Evolutionary conservation across 2,329 filamentous ascomycete genomes (phyloP), one percentile per base, ranked within the genome.

Genomic region (Myriangium duriaei): DNA sequence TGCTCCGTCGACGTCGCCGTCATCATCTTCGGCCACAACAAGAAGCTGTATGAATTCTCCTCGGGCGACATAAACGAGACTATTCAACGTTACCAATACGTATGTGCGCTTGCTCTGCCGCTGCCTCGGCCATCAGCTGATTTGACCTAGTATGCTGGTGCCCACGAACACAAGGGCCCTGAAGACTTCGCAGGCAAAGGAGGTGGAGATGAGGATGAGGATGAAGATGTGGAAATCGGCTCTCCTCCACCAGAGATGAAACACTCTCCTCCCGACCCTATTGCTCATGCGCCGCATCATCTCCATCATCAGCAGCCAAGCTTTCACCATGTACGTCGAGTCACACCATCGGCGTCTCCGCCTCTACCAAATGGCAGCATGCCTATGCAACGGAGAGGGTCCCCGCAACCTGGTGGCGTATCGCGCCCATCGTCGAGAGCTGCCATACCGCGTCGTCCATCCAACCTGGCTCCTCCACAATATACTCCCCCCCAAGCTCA

Each of bases 1-100:
- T 98, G 91, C 61, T 95, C 87, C 28, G 91, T 98, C 58, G 91
- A 98, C 60, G 91, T 98, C 49, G 91, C 91, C 29, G 91, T 98
- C 54, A 91, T 98, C 60, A 95, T 98, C 54, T 96, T 96, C 56
- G 88, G 88, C 47, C 87, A 84, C 64, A 98, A 98, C 63, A 98
- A 96, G 72, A 96, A 96, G 66, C 72, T 98, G 16, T 95, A 96
- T 62, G 86, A 98, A 61, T 98, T 94, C 60, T 96, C 87, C 10
- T 96, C 88, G 12, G 71, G 76, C 50, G 85, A 95, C 59, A 94
- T 98, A 73, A 80, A 80, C 58, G 85, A 95, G 47, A 82, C 92
- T 34, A 76, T 98, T 48, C 74, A 74, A 36, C 75, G 85, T 57
- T 92, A 94, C 57, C 79, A 86, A 75, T 94, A 87, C 62, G 88